Percentiles rank a stretch among this genome's conserved stretches.
phyloP scores from a whole-genome alignment of 257 asterid genomes.

The Fraxinus anomala region DNA sequence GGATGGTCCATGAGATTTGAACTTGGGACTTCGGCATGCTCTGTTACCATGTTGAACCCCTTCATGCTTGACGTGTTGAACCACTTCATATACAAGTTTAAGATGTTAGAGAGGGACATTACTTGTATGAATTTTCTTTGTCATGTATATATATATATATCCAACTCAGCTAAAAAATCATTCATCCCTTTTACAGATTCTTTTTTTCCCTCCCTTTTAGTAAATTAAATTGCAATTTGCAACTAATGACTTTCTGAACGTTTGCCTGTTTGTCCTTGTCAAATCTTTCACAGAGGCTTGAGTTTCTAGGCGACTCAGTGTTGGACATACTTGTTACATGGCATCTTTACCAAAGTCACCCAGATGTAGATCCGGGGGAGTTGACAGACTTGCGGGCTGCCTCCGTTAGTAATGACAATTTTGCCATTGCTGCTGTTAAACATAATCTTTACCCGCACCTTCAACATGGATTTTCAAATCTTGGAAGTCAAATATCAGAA shows the following conservation, averaged over 20 bases:
- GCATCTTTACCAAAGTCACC: constrained; percentile 72
- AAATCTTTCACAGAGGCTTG: constrained; percentile 73
- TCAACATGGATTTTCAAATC: constrained; percentile 52
- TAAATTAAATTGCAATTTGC: not conserved
- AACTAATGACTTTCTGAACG: constrained; percentile 5
- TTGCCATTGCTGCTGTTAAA: constrained; percentile 80
- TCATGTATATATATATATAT: not conserved
- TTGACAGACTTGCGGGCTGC: constrained; percentile 92
- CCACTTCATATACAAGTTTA: not conserved
- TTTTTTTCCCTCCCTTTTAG: not conserved
- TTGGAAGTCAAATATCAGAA: constrained; percentile 54
- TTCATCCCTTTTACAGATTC: not conserved
- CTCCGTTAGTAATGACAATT: constrained; percentile 82
- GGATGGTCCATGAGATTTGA: not conserved
- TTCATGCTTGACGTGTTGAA: not conserved
- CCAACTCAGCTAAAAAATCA: not conserved
- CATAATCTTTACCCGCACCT: constrained; percentile 71
- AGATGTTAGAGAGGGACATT: not conserved
- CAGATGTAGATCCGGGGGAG: constrained; percentile 82
- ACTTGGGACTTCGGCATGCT: not conserved
- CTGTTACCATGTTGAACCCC: not conserved
- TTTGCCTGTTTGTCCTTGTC: constrained; percentile 14
- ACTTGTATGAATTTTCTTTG: not conserved
- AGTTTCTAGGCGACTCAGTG: constrained; percentile 95
- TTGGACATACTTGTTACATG: constrained; percentile 78